Evolutionary conservation across 495 filamentous ascomycete species (phyloP).

Genomic region (Podospora didyma): DNA sequence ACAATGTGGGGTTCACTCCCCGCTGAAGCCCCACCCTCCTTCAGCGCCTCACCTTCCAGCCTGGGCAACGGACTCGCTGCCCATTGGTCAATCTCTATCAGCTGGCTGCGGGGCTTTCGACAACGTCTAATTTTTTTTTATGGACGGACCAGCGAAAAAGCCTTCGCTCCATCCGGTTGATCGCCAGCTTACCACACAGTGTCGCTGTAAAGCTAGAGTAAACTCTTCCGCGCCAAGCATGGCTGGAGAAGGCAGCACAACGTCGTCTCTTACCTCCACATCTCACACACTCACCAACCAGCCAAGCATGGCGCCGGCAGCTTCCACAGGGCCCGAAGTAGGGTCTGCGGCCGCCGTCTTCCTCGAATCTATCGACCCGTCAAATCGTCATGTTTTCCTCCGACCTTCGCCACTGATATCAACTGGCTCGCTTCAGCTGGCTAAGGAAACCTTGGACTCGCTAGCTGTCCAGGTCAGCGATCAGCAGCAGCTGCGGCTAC

Average conservation of each 20-base stretch:
- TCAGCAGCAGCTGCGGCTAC: slow-evolving; percentile 56
- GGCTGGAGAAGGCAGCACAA: slow-evolving; percentile 43
- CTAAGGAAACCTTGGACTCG: slow-evolving; percentile 72
- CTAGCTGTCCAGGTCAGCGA: slow-evolving; percentile 66
- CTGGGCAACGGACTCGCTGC: neutral
- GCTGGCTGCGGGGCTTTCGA: slow-evolving; percentile 2
- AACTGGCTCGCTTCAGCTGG: slow-evolving; percentile 58
- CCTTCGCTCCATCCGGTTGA: neutral
- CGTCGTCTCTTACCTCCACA: slow-evolving; percentile 52
- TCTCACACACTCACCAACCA: slow-evolving; percentile 49
- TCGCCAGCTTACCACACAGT: neutral
- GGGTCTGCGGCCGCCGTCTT: slow-evolving; percentile 38
- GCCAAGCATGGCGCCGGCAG: slow-evolving; percentile 32
- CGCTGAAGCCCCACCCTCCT: neutral
- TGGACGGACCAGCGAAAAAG: neutral
- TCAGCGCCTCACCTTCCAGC: neutral
- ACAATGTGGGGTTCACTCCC: neutral
- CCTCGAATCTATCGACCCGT: slow-evolving; percentile 43
- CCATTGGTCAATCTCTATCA: slow-evolving; percentile 9
- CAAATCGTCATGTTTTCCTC: slow-evolving; percentile 61
- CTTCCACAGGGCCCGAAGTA: slow-evolving; percentile 23
- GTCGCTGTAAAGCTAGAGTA: neutral
- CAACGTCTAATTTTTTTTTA: slow-evolving; percentile 14
- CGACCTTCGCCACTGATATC: slow-evolving; percentile 63
- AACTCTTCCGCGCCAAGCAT: slow-evolving; percentile 23